Evolutionary conservation across 2,329 filamentous ascomycete genomes (phyloP).

Genomic region (Amauroascus niger): DNA sequence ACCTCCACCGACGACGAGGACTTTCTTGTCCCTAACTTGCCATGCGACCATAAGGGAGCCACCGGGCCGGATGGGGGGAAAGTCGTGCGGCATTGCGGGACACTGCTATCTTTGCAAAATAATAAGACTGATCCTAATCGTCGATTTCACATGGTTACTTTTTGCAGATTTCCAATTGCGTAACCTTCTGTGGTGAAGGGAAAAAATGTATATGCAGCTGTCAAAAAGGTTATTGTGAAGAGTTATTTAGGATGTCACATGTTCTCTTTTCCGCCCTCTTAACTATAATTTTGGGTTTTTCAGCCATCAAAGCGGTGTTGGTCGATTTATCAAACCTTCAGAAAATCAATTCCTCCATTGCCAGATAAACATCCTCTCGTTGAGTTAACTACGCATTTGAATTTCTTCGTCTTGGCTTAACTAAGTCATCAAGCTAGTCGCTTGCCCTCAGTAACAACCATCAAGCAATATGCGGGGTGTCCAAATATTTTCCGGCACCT

Average conservation of each 20-base stretch:
- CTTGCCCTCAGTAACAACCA: background rate
- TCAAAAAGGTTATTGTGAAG: too few species aligned
- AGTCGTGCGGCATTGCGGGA: constrained; percentile 36
- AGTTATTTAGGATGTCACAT: constrained; percentile 1
- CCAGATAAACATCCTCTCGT: background rate
- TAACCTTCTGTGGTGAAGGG: background rate
- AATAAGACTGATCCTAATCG: background rate
- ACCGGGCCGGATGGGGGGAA: constrained; percentile 74
- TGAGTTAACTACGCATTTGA: too few species aligned
- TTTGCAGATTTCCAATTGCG: background rate
- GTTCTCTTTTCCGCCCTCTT: background rate
- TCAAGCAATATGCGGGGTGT: constrained; percentile 49
- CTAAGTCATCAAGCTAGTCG: too few species aligned
- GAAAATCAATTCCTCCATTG: background rate
- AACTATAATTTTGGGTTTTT: constrained; percentile 1
- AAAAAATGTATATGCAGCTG: background rate
- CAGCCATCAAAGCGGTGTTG: background rate
- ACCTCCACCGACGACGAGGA: constrained; percentile 89
- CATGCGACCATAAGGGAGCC: constrained; percentile 91
- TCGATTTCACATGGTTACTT: background rate
- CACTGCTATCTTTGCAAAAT: background rate
- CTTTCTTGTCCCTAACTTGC: constrained; percentile 81
- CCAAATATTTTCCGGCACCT: constrained; percentile 58
- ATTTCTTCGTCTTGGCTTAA: too few species aligned
- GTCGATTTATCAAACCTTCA: background rate